A percentile compares a stretch with the other conserved stretches of the same genome.
phyloP scores from a whole-genome alignment of 1,139 yeast genomes.

The Meyerozyma sp. region DNA sequence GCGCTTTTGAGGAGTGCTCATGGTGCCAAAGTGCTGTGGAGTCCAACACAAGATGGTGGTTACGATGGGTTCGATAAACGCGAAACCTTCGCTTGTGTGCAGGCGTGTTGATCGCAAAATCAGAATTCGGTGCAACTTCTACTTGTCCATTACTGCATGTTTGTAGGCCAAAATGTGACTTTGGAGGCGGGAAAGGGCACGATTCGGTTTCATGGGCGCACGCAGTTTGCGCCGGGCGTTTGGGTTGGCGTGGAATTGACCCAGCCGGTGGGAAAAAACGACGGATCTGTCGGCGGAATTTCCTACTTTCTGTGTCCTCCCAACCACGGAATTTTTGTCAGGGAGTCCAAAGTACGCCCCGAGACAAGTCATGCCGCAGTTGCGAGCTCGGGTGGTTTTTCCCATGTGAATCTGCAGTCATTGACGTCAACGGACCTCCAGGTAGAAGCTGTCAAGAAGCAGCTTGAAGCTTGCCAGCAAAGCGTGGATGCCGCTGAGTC shows the following conservation, averaged over 20 bases:
- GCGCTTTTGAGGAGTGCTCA: conserved; percentile 14
- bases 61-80: background rate
- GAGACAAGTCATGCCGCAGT: no score
- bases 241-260: conserved; percentile 83
- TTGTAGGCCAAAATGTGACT: conserved; percentile 36
- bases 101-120: background rate
- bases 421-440: no score
- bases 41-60: background rate
- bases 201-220: conserved; percentile 46
- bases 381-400: no score
- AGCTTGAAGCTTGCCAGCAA: background rate
- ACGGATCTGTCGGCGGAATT: conserved; percentile 67
- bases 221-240: conserved; percentile 54
- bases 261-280: conserved; percentile 64
- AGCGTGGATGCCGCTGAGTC: conserved; percentile 19
- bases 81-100: background rate
- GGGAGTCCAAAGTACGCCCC: conserved; percentile 9
- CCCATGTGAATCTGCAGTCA: no score
- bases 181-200: conserved; percentile 41
- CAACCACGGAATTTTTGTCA: conserved; percentile 58
- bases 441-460: background rate
- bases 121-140: background rate
- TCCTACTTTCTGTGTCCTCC: conserved; percentile 54
- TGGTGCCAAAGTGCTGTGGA: background rate
- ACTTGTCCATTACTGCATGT: background rate